These are phyloP conservation scores for Gracilariopsis chorda DNA, from an alignment of 23 red algal genomes.

Conservation along the genomic window DNA sequence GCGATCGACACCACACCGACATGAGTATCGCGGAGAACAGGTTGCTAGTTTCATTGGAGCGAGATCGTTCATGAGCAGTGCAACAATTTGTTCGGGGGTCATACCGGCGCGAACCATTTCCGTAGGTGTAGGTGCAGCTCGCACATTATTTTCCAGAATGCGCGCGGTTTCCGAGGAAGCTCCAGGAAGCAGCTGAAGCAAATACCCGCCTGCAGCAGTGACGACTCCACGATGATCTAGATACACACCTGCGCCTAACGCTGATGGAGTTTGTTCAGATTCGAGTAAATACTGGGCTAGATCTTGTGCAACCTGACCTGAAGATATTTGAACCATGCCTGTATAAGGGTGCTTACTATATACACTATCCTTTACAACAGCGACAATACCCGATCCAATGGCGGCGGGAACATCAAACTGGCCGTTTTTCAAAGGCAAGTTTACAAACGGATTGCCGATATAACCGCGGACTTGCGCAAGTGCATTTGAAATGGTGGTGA, in stretches of 20 bases:
- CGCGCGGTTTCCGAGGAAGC: constrained; percentile 40
- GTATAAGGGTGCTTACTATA: constrained; percentile 81
- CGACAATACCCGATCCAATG: constrained; percentile 84
- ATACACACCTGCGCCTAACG: constrained; percentile 85
- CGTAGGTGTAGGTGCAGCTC: constrained; percentile 51
- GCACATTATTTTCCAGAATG: constrained; percentile 78
- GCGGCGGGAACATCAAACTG: constrained; percentile 81
- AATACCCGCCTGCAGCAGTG: constrained; percentile 82
- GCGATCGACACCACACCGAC: constrained; percentile 70
- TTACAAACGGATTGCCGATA: constrained; percentile 79
- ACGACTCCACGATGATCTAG: constrained; percentile 55
- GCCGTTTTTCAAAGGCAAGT: constrained; percentile 71
- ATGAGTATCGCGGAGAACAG: constrained; percentile 58
- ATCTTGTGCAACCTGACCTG: constrained; percentile 93
- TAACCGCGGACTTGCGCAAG: constrained; percentile 85
- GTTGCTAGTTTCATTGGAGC: constrained; percentile 53
- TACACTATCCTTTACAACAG: constrained; percentile 67
- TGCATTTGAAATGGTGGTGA: constrained; percentile 81
- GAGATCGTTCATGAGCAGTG: constrained; percentile 54
- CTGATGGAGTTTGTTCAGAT: constrained; percentile 90
- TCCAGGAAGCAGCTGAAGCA: constrained; percentile 85
- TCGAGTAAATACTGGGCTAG: constrained; percentile 77
- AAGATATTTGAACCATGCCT: constrained; percentile 71
- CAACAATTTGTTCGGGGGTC: constrained; percentile 63
- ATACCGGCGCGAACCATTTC: constrained; percentile 68